Percentiles rank a stretch among this genome's conserved stretches.
phyloP scores from a whole-genome alignment of 2,329 filamentous ascomycete species.

The Aotearoamyces nothofagi region DNA sequence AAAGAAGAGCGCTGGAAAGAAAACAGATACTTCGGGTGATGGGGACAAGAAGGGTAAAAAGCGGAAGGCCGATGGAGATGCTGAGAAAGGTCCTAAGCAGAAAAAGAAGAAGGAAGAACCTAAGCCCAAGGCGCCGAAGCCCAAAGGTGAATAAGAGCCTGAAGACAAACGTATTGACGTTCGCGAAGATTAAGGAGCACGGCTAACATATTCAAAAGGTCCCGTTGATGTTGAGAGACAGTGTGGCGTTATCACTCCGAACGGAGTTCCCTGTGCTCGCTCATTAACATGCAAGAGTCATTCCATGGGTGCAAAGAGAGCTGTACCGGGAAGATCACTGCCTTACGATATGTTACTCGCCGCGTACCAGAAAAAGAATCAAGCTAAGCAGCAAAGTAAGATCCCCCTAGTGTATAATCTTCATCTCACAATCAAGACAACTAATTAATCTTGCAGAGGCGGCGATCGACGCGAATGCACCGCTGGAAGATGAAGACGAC shows the following conservation, averaged over 20 bases:
- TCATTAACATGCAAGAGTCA: conserved; percentile 91
- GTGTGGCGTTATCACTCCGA: conserved; percentile 75
- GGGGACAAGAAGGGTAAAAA: conserved; percentile 55
- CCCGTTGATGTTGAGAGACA: conserved; percentile 90
- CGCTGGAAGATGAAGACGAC: conserved; percentile 74
- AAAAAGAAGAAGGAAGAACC: conserved; percentile 95
- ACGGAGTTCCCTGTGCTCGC: conserved; percentile 74
- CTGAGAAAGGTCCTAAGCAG: conserved; percentile 69
- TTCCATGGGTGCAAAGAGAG: conserved; percentile 85
- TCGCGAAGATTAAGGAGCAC: no score
- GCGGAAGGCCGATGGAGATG: conserved; percentile 58
- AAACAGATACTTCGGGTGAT: conserved; percentile 43
- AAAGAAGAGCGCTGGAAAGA: conserved; percentile 54
- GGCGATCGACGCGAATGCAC: conserved; percentile 86
- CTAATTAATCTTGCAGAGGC: conserved; percentile 46
- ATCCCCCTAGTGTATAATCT: conserved; percentile 10
- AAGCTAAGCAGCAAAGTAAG: conserved; percentile 92
- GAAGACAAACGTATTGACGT: no score
- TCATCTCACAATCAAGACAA: conserved; percentile 4
- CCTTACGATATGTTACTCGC: conserved; percentile 87
- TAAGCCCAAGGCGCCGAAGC: conserved; percentile 69
- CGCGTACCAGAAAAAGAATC: conserved; percentile 93
- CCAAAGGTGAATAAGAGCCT: conserved; percentile 52
- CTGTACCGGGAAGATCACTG: conserved; percentile 70
- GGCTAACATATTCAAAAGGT: no score